Conservation (phyloP, 2,329 filamentous ascomycete genomes). For the Didymella keratinophila region DNA sequence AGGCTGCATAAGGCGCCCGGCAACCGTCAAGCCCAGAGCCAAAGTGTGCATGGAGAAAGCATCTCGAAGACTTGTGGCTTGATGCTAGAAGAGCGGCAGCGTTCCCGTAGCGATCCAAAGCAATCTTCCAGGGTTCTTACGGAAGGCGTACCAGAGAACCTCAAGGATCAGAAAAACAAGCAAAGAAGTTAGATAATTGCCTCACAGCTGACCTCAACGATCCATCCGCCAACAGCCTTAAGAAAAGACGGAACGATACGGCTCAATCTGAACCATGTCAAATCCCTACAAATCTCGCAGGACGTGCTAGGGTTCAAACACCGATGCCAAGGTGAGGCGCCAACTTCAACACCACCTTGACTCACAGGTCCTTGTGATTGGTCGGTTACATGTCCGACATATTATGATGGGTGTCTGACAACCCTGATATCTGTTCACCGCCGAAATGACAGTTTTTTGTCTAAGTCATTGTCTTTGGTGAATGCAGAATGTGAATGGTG, state of each 20-base stretch:
- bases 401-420: background rate
- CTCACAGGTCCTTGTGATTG: background rate
- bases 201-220: background rate
- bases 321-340: slow-evolving; percentile 1
- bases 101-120: background rate
- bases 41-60: background rate
- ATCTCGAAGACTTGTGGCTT: background rate
- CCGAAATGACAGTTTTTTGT: background rate
- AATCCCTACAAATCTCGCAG: background rate
- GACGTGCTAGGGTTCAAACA: background rate
- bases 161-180: background rate
- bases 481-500: background rate
- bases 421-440: slow-evolving; percentile 8
- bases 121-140: background rate
- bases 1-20: slow-evolving; percentile 10
- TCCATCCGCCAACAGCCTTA: background rate
- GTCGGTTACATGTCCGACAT: background rate
- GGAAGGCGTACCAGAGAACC: background rate
- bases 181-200: background rate
- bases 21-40: slow-evolving; percentile 1
- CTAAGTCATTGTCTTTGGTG: background rate
- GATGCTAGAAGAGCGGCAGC: background rate
- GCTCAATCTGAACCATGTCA: background rate
- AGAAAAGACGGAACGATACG: background rate
- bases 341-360: background rate